Conservation (phyloP, 2,329 filamentous ascomycete genomes). For the Ambrosiella xylebori region DNA sequence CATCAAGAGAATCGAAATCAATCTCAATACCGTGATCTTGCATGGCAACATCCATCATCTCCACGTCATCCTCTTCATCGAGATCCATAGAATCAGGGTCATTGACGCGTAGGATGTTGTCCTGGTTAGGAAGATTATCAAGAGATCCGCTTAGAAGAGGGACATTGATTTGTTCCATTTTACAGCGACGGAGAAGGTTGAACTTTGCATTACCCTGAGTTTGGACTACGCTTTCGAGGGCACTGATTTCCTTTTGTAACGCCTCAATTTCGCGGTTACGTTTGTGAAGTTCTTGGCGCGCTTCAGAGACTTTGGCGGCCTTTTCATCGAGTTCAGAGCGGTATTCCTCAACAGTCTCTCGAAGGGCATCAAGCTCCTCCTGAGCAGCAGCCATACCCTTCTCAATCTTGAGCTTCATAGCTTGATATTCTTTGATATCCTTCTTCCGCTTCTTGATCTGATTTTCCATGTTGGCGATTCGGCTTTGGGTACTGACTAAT, state of each 20-base stretch:
- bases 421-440: slow-evolving; percentile 52
- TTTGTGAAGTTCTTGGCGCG: slow-evolving; percentile 65
- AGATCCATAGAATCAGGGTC: slow-evolving; percentile 88
- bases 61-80: slow-evolving; percentile 45
- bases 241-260: slow-evolving; percentile 53
- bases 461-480: slow-evolving; percentile 51
- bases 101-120: slow-evolving; percentile 48
- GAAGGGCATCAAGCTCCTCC: slow-evolving; percentile 60
- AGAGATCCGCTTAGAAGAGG: slow-evolving; percentile 63
- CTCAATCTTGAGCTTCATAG: slow-evolving; percentile 58
- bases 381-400: slow-evolving; percentile 53
- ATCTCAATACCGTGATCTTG: slow-evolving; percentile 86
- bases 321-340: slow-evolving; percentile 51
- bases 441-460: slow-evolving; percentile 48
- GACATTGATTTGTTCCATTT: slow-evolving; percentile 80
- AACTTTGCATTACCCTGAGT: slow-evolving; percentile 74
- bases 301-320: slow-evolving; percentile 59
- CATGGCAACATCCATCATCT: slow-evolving; percentile 45
- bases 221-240: slow-evolving; percentile 71
- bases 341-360: slow-evolving; percentile 52
- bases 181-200: slow-evolving; percentile 68
- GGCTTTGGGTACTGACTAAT: slow-evolving; percentile 41
- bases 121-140: slow-evolving; percentile 74
- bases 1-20: slow-evolving; percentile 66
- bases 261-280: slow-evolving; percentile 68